phyloP scores from a whole-genome alignment of 2,329 filamentous ascomycete species.

The Coniella vitis region DNA sequence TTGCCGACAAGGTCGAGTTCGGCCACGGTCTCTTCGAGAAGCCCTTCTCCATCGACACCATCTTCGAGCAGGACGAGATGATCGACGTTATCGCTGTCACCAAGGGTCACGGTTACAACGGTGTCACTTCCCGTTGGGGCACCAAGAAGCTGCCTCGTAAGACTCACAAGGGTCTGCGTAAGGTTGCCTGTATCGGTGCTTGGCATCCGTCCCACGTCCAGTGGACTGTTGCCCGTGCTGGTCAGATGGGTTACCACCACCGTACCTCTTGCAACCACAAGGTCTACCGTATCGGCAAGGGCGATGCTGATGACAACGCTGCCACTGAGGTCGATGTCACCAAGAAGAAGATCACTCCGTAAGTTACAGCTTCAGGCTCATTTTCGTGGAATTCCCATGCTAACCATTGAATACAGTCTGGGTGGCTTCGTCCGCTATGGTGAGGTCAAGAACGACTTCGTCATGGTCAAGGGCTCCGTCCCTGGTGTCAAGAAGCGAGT shows the following conservation, averaged over 20 bases:
- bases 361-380: conserved; percentile 42
- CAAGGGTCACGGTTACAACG: conserved; percentile 98
- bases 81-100: conserved; percentile 99
- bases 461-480: conserved; percentile 91
- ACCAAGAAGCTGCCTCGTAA: conserved; percentile 99
- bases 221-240: conserved; percentile 99
- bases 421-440: conserved; percentile 99
- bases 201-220: conserved; percentile 99
- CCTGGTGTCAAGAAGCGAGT: conserved; percentile 99
- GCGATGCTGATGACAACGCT: conserved; percentile 80
- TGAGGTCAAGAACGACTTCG: conserved; percentile 99
- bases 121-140: conserved; percentile 97
- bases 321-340: conserved; percentile 93
- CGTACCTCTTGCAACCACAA: conserved; percentile 99
- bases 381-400: too few relatives aligned
- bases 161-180: conserved; percentile 99
- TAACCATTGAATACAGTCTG: conserved; percentile 51
- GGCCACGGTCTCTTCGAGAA: conserved; percentile 97
- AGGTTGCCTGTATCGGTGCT: conserved; percentile 99
- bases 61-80: conserved; percentile 99
- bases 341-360: conserved; percentile 99
- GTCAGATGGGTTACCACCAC: conserved; percentile 99
- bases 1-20: conserved; percentile 96
- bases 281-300: conserved; percentile 98
- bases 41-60: conserved; percentile 82